Conservation (phyloP, 2,329 filamentous ascomycete genomes). For the Ophiocordyceps camponoti-floridani region DNA sequence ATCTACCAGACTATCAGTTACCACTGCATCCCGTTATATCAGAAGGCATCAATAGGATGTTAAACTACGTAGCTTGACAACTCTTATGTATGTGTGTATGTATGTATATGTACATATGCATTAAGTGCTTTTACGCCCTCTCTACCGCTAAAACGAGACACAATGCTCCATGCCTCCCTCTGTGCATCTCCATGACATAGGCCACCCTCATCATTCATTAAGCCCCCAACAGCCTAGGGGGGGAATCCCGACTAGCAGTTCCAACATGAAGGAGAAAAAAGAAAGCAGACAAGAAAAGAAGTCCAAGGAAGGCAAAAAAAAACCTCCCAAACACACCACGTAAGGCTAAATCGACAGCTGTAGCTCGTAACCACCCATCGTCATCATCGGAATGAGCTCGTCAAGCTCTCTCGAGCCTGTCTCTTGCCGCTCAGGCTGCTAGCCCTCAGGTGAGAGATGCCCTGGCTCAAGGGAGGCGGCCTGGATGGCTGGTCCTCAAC, state of each 20-base stretch:
- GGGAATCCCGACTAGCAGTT: background rate
- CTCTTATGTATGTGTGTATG: no score
- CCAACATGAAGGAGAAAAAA: background rate
- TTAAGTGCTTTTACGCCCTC: background rate
- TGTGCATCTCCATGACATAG: background rate
- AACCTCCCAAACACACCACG: background rate
- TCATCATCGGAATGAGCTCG: slow-evolving; percentile 26
- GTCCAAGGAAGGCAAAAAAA: background rate
- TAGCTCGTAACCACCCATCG: slow-evolving; percentile 2
- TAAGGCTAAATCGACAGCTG: slow-evolving; percentile 2
- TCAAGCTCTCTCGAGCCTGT: slow-evolving; percentile 23
- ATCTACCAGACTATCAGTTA: background rate
- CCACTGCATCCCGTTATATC: background rate
- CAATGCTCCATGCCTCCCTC: no score
- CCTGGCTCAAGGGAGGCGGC: slow-evolving; percentile 25
- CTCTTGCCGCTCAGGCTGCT: slow-evolving; percentile 25
- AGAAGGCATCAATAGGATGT: background rate
- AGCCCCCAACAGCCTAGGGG: background rate
- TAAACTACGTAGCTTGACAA: background rate
- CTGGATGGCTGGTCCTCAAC: slow-evolving; percentile 14
- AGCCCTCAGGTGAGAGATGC: slow-evolving; percentile 21
- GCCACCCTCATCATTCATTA: slow-evolving; percentile 2
- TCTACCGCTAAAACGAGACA: background rate
- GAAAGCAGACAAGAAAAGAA: background rate
- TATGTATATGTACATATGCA: no score